Evolutionary conservation across 1,284 basidiomycete species (phyloP).

Genomic region (Sanghuangporus baumii): DNA sequence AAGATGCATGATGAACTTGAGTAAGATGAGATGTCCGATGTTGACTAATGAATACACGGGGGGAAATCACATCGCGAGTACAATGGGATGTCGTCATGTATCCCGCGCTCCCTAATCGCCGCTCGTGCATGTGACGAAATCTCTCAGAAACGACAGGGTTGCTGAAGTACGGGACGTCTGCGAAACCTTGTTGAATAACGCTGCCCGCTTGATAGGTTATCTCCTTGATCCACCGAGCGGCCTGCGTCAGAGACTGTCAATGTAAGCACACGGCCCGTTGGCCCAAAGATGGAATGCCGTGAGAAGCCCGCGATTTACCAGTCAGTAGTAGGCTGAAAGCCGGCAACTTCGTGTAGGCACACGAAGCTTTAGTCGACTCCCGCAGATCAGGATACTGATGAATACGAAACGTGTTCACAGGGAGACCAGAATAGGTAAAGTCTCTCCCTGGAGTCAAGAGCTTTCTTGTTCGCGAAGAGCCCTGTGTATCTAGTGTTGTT

Average conservation of each 20-base stretch:
- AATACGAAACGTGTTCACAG: too few species aligned
- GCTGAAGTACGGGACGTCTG: neutral
- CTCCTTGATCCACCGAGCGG: neutral
- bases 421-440: too few species aligned
- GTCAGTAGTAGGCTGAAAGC: too few species aligned
- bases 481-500: too few species aligned
- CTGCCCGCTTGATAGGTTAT: neutral
- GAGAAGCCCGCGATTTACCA: too few species aligned
- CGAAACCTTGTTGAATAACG: neutral
- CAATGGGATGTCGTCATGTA: neutral
- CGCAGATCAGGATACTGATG: too few species aligned
- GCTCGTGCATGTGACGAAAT: neutral
- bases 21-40: neutral
- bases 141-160: neutral
- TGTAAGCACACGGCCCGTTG: neutral
- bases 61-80: neutral
- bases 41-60: neutral
- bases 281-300: neutral
- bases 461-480: too few species aligned
- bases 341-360: too few species aligned
- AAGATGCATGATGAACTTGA: neutral
- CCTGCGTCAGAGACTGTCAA: neutral
- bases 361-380: too few species aligned
- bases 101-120: neutral
- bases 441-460: too few species aligned